Base-by-base conservation (phyloP, 2,329 filamentous ascomycete species). In the Monascus ruber region DNA sequence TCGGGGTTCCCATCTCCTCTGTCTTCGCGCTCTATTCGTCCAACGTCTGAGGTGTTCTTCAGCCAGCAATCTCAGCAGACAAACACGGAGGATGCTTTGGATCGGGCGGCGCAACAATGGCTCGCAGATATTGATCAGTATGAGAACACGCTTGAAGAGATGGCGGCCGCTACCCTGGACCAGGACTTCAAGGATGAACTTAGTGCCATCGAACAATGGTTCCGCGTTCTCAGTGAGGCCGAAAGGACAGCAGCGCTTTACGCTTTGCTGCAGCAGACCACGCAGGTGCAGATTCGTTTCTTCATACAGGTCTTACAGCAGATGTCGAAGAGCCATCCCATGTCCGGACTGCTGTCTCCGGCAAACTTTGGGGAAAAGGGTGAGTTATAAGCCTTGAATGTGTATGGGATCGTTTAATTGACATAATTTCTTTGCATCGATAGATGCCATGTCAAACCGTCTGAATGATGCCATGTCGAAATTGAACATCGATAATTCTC, bases 151-250 rank as follows among this genome's bases (percentile, higher is more conserved):
- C 67, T 98, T 55, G 91, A 96, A 65, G 91, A 98, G 62, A 98
- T 98, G 91, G 91, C 91, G 33, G 88, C 89, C 27, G 91, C 91
- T 26, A 96, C 91, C n/a, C 72, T 96, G 39, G 91, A 98, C 60
- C 91, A 98, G 69, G 91, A 98, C 60, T 98, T 98, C 73, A 98
- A 98, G 70, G 91, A 96, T 65, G 91, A 98, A 65, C 76, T 98
- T 44, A 95, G 87, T 60, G 91, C 91, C 51, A 98, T 98, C 58
- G 91, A 98, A 68, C 91, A 98, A 71, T 98, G 91, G 91, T 98
- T 98, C 65, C 83, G 88, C 46, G 91, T 98, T 39, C 71, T 98
- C 48, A 96, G 89, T 58, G 91, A 96, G 67, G 88, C 91, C 26
- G 91, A 98, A 67, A 77, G 91, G 46, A 98, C 91, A 17, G 91